phyloP scores from a whole-genome alignment of 352 stramenopile genomes.

The Phytopythium sindhum region DNA sequence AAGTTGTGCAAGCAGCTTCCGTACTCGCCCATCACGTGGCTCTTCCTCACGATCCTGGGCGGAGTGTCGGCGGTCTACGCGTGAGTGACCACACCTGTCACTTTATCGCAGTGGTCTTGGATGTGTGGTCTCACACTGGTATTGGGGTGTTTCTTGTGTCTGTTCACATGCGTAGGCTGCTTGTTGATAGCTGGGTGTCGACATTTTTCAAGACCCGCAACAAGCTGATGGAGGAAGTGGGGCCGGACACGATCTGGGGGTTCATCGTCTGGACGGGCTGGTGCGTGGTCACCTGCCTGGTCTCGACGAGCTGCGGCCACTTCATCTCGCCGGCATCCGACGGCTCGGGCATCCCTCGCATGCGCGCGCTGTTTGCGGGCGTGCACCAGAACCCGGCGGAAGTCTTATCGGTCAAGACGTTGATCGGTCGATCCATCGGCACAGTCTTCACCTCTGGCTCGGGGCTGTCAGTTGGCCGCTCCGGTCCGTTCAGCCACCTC shows the following conservation, averaged over 20 bases:
- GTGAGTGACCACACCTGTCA: constrained; percentile 21
- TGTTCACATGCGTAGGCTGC: constrained; percentile 22
- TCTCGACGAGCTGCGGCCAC: constrained; percentile 55
- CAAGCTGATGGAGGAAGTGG: constrained; percentile 50
- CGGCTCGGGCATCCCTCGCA: constrained; percentile 72
- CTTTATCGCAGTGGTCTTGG: too few species aligned
- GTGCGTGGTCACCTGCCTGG: constrained; percentile 45
- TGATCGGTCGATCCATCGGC: constrained; percentile 64
- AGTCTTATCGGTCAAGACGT: constrained; percentile 54
- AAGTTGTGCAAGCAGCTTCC: constrained; percentile 73
- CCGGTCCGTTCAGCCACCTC: constrained; percentile 74
- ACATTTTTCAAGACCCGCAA: constrained; percentile 60
- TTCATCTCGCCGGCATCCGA: constrained; percentile 66
- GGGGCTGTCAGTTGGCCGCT: constrained; percentile 62
- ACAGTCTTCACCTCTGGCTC: constrained; percentile 64
- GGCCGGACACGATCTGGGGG: constrained; percentile 48
- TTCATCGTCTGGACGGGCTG: constrained; percentile 72
- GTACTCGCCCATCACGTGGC: constrained; percentile 79
- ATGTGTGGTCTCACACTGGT: not conserved
- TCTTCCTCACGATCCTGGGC: constrained; percentile 66
- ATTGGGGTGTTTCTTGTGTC: not conserved
- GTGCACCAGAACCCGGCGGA: constrained; percentile 73
- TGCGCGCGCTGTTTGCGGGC: constrained; percentile 69
- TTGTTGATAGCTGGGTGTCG: constrained; percentile 67
- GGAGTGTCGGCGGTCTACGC: constrained; percentile 56